Percentiles rank a stretch among this genome's conserved stretches.
Conservation (phyloP, 306 rosid genomes). For the Chamaecrista fasciculata region DNA sequence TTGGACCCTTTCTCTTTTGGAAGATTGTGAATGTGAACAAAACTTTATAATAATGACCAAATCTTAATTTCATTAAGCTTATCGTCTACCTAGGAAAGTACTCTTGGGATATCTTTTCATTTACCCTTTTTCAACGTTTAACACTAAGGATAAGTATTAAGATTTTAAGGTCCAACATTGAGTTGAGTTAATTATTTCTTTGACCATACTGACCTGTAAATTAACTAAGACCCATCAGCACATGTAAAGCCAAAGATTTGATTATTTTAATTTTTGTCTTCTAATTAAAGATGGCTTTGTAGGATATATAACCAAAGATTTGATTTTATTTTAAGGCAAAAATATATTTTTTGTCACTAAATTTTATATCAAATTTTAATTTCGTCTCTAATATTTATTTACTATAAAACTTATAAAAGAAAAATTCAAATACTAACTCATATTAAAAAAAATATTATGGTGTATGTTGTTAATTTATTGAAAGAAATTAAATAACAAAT, state of each 20-base stretch:
- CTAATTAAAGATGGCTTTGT: not conserved
- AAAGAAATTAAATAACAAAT: no score
- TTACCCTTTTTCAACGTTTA: slow-evolving; percentile 13
- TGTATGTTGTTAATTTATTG: no score
- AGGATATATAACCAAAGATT: not conserved
- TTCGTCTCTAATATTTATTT: no score
- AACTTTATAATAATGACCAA: slow-evolving; percentile 2
- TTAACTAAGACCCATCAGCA: not conserved
- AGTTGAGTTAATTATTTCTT: slow-evolving; percentile 16
- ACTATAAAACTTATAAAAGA: no score
- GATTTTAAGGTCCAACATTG: slow-evolving; percentile 10
- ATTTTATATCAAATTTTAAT: no score
- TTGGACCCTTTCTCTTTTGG: slow-evolving; percentile 6
- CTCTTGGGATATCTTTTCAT: not conserved
- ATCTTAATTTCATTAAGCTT: slow-evolving; percentile 31
- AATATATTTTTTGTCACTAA: no score
- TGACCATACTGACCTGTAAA: not conserved
- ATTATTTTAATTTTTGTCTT: slow-evolving; percentile 8
- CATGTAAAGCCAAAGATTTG: not conserved
- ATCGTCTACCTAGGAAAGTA: slow-evolving; percentile 30
- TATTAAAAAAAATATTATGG: no score
- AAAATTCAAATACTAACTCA: no score
- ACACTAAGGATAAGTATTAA: slow-evolving; percentile 26
- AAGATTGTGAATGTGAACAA: slow-evolving; percentile 16
- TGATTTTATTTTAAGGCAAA: no score